Percentiles rank a stretch among this genome's conserved stretches.
Evolutionary conservation across 2,329 filamentous ascomycete species (phyloP).

Genomic region (Beauveria pseudobassiana): DNA sequence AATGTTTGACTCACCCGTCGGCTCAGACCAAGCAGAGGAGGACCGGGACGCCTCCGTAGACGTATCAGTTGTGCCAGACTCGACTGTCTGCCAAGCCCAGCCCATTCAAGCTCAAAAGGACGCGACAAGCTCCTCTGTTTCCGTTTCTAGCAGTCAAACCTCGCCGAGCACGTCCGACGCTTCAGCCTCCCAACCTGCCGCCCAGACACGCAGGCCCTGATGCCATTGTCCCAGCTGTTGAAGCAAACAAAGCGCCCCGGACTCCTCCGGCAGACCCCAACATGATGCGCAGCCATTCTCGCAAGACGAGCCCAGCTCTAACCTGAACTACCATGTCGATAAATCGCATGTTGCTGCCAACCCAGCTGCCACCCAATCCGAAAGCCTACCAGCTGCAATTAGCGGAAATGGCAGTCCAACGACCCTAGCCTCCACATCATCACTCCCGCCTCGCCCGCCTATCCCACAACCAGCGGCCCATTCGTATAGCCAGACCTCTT

Average conservation of each 20-base stretch:
- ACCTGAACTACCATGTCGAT: conserved; percentile 20
- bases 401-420: conserved; percentile 23
- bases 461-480: conserved; percentile 30
- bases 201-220: conserved; percentile 8
- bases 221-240: neutral
- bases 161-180: conserved; percentile 19
- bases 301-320: neutral
- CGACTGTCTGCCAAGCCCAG: conserved; percentile 33
- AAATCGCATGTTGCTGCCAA: conserved; percentile 18
- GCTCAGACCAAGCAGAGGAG: conserved; percentile 27
- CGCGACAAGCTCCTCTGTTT: conserved; percentile 20
- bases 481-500: conserved; percentile 28
- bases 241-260: neutral
- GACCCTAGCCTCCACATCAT: conserved; percentile 30
- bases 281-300: neutral
- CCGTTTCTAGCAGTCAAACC: conserved; percentile 20
- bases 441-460: conserved; percentile 41
- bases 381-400: conserved; percentile 19
- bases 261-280: neutral
- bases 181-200: conserved; percentile 5
- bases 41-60: conserved; percentile 22
- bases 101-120: conserved; percentile 25
- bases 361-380: conserved; percentile 16
- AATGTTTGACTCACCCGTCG: conserved; percentile 42
- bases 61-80: conserved; percentile 37